phyloP scores from a whole-genome alignment of 768 basidiomycete genomes.

The Trametes elegans region DNA sequence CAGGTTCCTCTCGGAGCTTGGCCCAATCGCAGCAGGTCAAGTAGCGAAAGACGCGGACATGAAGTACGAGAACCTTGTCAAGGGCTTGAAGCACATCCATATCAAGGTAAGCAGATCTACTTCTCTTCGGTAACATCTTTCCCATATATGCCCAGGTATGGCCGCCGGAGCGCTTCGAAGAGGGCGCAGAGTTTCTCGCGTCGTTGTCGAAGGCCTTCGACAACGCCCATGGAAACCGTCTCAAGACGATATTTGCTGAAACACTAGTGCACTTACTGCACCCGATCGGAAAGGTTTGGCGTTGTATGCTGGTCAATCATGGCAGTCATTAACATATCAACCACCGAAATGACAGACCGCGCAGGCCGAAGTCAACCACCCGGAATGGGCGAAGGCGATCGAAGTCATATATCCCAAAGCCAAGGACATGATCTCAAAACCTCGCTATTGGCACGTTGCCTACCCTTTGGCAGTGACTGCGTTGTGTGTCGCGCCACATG shows the following conservation, averaged over 20 bases:
- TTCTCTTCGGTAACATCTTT: background rate
- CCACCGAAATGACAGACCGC: conserved; percentile 85
- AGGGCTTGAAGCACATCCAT: conserved; percentile 76
- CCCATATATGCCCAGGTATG: conserved; percentile 59
- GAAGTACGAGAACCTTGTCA: conserved; percentile 82
- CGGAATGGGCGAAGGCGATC: conserved; percentile 91
- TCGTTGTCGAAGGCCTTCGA: conserved; percentile 79
- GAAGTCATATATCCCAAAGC: conserved; percentile 81
- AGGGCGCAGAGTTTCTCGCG: conserved; percentile 89
- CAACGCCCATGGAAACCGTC: conserved; percentile 75
- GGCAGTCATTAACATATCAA: too few relatives aligned
- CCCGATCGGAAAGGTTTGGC: conserved; percentile 77
- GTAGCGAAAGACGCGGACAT: conserved; percentile 78
- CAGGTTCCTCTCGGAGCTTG: conserved; percentile 79
- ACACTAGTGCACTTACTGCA: conserved; percentile 74
- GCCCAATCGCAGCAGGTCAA: conserved; percentile 69
- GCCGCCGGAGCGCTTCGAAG: conserved; percentile 91
- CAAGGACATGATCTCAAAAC: conserved; percentile 82
- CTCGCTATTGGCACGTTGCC: conserved; percentile 84
- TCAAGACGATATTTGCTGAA: conserved; percentile 87
- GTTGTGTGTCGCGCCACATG: conserved; percentile 84
- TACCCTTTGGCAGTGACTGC: conserved; percentile 83
- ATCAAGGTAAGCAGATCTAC: conserved; percentile 75
- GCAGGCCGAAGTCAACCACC: conserved; percentile 94
- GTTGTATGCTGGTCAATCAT: too few relatives aligned